These are phyloP conservation scores for Cardamine resedifolia DNA, from an alignment of 345 rosid genomes.

Conservation along the genomic window DNA sequence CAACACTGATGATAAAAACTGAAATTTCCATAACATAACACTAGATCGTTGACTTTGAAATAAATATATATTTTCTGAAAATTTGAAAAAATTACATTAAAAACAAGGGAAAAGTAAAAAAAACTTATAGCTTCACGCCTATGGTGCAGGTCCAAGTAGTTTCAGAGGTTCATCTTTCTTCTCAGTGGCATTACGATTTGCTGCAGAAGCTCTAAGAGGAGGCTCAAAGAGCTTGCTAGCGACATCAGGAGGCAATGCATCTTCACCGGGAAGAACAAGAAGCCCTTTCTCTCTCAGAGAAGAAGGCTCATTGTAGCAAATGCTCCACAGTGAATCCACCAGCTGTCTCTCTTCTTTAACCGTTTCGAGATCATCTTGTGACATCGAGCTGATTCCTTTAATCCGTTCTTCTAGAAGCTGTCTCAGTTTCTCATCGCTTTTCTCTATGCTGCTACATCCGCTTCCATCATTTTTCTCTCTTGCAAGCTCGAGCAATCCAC, in stretches of 20 bases:
- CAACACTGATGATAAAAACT: not conserved
- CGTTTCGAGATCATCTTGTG: slow-evolving; percentile 76
- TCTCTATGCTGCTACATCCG: slow-evolving; percentile 37
- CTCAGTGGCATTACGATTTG: slow-evolving; percentile 41
- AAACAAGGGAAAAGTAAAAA: not conserved
- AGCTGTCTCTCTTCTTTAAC: slow-evolving; percentile 84
- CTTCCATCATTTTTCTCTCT: slow-evolving; percentile 46
- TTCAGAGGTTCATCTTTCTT: slow-evolving; percentile 61
- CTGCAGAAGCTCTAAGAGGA: slow-evolving; percentile 78
- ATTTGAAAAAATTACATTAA: not conserved
- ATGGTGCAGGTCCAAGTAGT: slow-evolving; percentile 55
- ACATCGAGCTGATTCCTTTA: slow-evolving; percentile 61
- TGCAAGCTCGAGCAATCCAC: slow-evolving; percentile 68
- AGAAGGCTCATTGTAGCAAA: slow-evolving; percentile 74
- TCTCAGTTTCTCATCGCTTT: slow-evolving; percentile 60
- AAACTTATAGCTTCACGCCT: slow-evolving; percentile 22
- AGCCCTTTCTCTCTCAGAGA: slow-evolving; percentile 72
- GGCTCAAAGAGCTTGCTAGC: slow-evolving; percentile 85
- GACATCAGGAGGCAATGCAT: slow-evolving; percentile 71
- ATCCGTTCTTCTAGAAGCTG: slow-evolving; percentile 74
- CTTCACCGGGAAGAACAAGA: slow-evolving; percentile 82
- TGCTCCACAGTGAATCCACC: slow-evolving; percentile 72
- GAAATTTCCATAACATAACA: not conserved
- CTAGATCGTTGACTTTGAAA: not conserved
- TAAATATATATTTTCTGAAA: not conserved